Base-by-base conservation (phyloP, 768 basidiomycete species). In the Xerocomellus intermedius region DNA sequence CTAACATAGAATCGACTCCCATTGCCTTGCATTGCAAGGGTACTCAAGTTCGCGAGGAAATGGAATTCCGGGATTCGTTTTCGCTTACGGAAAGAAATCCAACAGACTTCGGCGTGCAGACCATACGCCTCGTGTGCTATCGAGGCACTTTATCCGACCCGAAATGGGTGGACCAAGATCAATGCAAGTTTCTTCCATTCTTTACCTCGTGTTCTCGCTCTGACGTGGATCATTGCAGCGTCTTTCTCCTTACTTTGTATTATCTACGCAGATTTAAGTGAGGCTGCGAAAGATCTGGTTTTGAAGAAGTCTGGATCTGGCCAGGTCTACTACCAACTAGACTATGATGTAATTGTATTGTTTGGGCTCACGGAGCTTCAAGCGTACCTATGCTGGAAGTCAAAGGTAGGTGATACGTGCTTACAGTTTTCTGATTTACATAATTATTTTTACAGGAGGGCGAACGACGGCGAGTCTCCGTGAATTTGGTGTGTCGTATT, bases 281-380 rank as follows among this genome's bases (percentile, higher is more conserved):
- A 17, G 35, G 43, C 59, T 0, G 35, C 10, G 3, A 30, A 44
- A 7, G 52, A 58, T 42, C 9, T 51, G 19, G 16, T 43, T 26
- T 4, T 2, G 26, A 47, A 17, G 36, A 50, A 17, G 42, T 21
- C 4, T 3, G 5, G 14, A 14, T 45, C 33, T 0, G 55, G 52
- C 9, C 36, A 42, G 3, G 21, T 36, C 6, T 61, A 41, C 42
- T 61, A 62, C 42, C 24, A 56, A 37, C 32, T 61, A 4, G 48
- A 62, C 42, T 62, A 62, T 26, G 42, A 57, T 22, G 59, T 62
- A 47, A 42, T 57, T 21, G 35, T 61, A 37, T 35, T 36, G 1
- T 62, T 57, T 30, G 59, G 61, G n/a, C 36, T 33, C 12, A 42
- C 45, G 1, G 59, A 57, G 21, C 32, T 61, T 28, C 32, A 44